Percentiles rank a stretch among this genome's conserved stretches.
phyloP scores from a whole-genome alignment of 805 yeast species.

The Candida succiphila region DNA sequence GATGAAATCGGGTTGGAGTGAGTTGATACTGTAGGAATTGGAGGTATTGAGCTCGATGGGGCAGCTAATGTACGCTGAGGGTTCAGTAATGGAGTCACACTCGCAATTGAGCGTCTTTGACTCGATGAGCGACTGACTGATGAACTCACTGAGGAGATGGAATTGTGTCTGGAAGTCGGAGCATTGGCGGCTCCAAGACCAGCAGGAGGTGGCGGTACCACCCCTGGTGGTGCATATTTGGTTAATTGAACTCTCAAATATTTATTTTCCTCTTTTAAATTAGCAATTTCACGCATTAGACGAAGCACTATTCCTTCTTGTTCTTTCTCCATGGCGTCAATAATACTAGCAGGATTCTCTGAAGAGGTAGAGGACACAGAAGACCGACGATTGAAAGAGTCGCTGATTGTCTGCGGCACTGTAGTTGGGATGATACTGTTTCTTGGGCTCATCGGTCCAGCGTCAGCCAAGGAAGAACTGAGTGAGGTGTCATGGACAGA shows the following conservation, averaged over 20 bases:
- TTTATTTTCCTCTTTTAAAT: conserved; percentile 43
- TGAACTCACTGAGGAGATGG: conserved; percentile 5
- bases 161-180: background rate
- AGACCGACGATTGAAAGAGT: conserved; percentile 8
- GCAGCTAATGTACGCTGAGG: background rate
- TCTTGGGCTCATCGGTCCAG: conserved; percentile 8
- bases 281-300: conserved; percentile 51
- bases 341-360: conserved; percentile 34
- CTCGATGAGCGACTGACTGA: conserved; percentile 12
- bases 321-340: conserved; percentile 59
- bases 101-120: conserved; percentile 17
- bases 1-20: too few species aligned
- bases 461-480: background rate
- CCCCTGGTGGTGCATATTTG: conserved; percentile 4
- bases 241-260: conserved; percentile 23
- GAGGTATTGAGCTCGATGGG: too few species aligned
- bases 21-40: too few species aligned
- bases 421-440: conserved; percentile 4
- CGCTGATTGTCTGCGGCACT: conserved; percentile 5
- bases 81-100: conserved; percentile 3
- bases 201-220: background rate
- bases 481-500: conserved; percentile 9
- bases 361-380: conserved; percentile 14
- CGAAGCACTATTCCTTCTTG: conserved; percentile 67
- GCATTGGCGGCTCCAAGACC: background rate